Percentiles rank a stretch among this genome's conserved stretches.
phyloP scores from a whole-genome alignment of 768 basidiomycete genomes.

The Phanerochaete carnosa region DNA sequence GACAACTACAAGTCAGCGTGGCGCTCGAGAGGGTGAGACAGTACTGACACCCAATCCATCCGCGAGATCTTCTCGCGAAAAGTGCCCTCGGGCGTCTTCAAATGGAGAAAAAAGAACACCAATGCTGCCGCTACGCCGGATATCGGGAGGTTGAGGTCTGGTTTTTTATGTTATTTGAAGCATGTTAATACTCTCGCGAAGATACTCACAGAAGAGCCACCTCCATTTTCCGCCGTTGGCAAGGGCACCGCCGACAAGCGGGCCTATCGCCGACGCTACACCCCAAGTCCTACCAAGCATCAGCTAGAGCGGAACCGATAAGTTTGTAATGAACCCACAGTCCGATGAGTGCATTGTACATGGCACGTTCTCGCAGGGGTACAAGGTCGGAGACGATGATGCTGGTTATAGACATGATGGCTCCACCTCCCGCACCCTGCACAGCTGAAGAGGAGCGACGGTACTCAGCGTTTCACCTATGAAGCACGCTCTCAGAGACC shows the following conservation, averaged over 20 bases:
- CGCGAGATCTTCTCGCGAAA: slow-evolving; percentile 25
- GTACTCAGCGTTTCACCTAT: not conserved
- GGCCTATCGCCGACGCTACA: not conserved
- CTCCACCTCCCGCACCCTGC: slow-evolving; percentile 21
- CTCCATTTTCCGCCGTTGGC: slow-evolving; percentile 26
- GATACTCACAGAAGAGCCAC: slow-evolving; percentile 25
- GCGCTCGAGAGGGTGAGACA: not conserved
- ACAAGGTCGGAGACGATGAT: slow-evolving; percentile 23
- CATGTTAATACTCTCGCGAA: not conserved
- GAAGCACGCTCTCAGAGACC: not conserved
- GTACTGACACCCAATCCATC: slow-evolving; percentile 35
- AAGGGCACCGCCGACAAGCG: slow-evolving; percentile 14
- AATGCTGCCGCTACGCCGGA: slow-evolving; percentile 15
- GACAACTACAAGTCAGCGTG: not conserved
- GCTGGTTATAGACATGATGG: slow-evolving; percentile 12
- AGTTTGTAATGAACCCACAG: slow-evolving; percentile 1
- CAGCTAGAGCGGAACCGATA: not conserved
- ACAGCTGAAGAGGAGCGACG: slow-evolving; percentile 2
- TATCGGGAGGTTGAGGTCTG: slow-evolving; percentile 10
- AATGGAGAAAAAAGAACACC: not conserved
- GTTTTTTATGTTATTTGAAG: not conserved
- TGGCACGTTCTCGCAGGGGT: slow-evolving; percentile 18
- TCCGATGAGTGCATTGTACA: not conserved
- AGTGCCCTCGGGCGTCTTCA: slow-evolving; percentile 24
- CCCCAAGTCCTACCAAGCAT: not conserved